Conservation (phyloP, 1,139 yeast species). For the Debaryomyces udenii region DNA sequence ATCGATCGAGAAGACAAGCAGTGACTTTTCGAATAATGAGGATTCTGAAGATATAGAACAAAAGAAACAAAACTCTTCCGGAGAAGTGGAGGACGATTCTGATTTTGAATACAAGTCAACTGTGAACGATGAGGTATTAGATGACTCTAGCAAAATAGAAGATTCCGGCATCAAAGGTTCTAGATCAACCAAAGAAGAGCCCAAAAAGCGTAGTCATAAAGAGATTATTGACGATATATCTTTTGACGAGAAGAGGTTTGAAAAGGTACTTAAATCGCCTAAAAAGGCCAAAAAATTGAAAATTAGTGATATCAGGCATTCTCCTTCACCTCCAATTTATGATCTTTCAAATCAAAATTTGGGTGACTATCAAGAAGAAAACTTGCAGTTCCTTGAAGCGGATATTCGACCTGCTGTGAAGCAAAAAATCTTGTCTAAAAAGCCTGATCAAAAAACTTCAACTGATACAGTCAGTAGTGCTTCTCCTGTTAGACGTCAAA, state of each 20-base stretch:
- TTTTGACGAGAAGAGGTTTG: constrained; percentile 15
- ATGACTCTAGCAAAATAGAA: no score
- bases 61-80: not conserved
- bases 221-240: constrained; percentile 9
- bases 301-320: constrained; percentile 15
- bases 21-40: not conserved
- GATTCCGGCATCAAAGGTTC: no score
- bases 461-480: not conserved
- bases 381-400: constrained; percentile 30
- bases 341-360: constrained; percentile 37
- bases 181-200: not conserved
- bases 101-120: no score
- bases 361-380: constrained; percentile 41
- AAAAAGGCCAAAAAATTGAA: constrained; percentile 22
- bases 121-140: no score
- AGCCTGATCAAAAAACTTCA: not conserved
- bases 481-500: not conserved
- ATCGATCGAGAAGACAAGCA: not conserved
- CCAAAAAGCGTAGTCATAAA: constrained; percentile 3
- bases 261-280: constrained; percentile 17
- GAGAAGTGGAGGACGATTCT: not conserved
- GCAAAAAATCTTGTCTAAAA: not conserved
- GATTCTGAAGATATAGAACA: not conserved
- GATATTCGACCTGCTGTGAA: constrained; percentile 15
- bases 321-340: constrained; percentile 24